Base-by-base conservation (phyloP, 2,329 filamentous ascomycete species). In the Metarhizium humberi region DNA sequence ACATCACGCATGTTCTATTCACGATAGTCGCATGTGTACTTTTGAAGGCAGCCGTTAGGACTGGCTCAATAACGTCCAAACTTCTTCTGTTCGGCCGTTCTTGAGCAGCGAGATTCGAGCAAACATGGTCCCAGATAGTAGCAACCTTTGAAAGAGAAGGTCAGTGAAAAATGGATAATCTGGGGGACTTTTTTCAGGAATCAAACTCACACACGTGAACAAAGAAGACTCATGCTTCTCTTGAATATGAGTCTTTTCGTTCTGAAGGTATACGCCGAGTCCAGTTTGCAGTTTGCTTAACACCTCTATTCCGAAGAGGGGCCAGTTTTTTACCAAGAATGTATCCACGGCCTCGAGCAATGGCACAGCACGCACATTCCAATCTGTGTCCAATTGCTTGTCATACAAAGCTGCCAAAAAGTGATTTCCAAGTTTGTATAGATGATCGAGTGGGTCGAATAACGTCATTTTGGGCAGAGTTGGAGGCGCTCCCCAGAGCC, bases 211-310 rank as follows among this genome's bases (percentile, higher is more conserved):
- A 83, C 79, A 57, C 72, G 64, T 60, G 73, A 70, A 14, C 69
- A 71, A 25, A 20, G 67, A 60, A 48, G 25, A 25, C 25, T 70
- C 68, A n/a, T 70, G 67, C 46, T 72, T 72, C 42, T 70, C 71
- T 51, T 68, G 65, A 46, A 80, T 65, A 38, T 71, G 73, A 55
- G 64, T 69, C 11, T 76, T 66, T 8, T 68, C 64, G 63, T 92
- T 87, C 55, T 78, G 74, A 46, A 91, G 72, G 86, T 87, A 92
- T 2, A 72, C 60, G 13, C 74, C 71, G 30, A 91, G 67, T 1
- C 85, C 82, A 29, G 73, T 67, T 63, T 94, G 87, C 8, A 88
- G 68, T 34, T 77, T 79, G 16, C 76, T 70, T 8, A 92, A 67
- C 10, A 82, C 74, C 48, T 77, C 77, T 7, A 79, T 34, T 30